A percentile compares a stretch with the other conserved stretches of the same genome.
These are phyloP conservation scores for Alnus rubra DNA, from an alignment of 306 rosid species.

Conservation along the genomic window DNA sequence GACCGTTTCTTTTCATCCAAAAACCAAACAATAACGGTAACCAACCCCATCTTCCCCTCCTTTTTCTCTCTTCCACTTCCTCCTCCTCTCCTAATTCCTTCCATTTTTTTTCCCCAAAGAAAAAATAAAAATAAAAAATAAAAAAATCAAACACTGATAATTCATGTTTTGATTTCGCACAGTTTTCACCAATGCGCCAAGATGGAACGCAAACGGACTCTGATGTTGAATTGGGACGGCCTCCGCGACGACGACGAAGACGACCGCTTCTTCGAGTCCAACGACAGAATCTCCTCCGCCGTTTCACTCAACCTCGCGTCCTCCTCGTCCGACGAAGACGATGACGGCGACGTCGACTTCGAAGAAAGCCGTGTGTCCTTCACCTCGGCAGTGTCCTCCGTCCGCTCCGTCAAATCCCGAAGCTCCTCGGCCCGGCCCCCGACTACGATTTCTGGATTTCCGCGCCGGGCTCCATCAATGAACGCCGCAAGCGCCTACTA, in stretches of 20 bases:
- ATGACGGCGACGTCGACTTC: slow-evolving; percentile 30
- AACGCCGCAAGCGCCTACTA: slow-evolving; percentile 54
- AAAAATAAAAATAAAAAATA: neutral
- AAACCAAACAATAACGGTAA: slow-evolving; percentile 28
- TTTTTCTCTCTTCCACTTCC: slow-evolving; percentile 55
- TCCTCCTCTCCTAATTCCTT: neutral
- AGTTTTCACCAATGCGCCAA: neutral
- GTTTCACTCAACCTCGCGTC: slow-evolving; percentile 39
- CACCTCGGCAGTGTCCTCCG: slow-evolving; percentile 50
- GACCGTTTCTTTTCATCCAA: slow-evolving; percentile 30
- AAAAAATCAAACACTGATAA: neutral
- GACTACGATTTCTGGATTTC: slow-evolving; percentile 81
- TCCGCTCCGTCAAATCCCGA: slow-evolving; percentile 22
- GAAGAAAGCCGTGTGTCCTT: slow-evolving; percentile 62
- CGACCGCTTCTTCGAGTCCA: slow-evolving; percentile 60
- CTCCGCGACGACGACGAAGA: slow-evolving; percentile 40
- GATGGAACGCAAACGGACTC: slow-evolving; percentile 51
- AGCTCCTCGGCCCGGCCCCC: slow-evolving; percentile 8
- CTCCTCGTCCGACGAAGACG: slow-evolving; percentile 43
- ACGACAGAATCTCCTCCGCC: slow-evolving; percentile 45
- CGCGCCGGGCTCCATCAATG: slow-evolving; percentile 63
- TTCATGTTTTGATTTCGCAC: neutral
- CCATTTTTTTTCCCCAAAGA: no score
- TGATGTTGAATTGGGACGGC: slow-evolving; percentile 62
- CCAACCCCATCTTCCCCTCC: slow-evolving; percentile 23